Base-by-base conservation (phyloP, 1,139 yeast genomes). In the Diutina neorugosa region DNA sequence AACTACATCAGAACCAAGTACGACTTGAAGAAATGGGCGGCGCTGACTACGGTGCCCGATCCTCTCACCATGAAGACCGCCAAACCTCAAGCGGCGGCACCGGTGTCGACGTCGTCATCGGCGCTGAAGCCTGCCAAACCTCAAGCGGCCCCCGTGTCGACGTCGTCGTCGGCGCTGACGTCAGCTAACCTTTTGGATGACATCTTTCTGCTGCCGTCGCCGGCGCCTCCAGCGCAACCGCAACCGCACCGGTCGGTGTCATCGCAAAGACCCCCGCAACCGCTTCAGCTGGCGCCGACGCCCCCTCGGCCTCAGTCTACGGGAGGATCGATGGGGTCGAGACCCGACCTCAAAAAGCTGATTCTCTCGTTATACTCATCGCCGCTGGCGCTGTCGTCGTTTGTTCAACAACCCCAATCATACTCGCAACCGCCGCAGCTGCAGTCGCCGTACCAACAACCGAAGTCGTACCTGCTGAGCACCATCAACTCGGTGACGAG, bases 1-100 rank as follows among this genome's bases (percentile, higher is more conserved):
- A 89, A 86, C 66, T 93, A 89, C 67, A 89, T 93, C 58, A 76
- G 93, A 58, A 90, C 96, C 6, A 93, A 93, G 67, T 93, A 93
- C 64, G 98, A 89, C 60, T 65, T 86, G 69, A 88, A 84, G 68
- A 86, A 91, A 64, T 93, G 98, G 98, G 82, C 77, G 14, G 65
- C 70, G 19, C 68, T 20, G 23, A 57, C 74, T 4, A 64, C 63
- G 5, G 65, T 81, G 20, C 91, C 91, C 4, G 82, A 83, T 59
- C 88, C 90, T 2, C 65, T 76, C 58, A 65, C 79, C 12, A 41
- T 56, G 27, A 43, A 54, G 27, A 52, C 42, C 18, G 43, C 48
- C 23, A 16, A 14, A 11, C 14, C 16, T 14, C 51, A 8, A 34
- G 25, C 21, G 34, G 34, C 11, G 8, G 7, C 37, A 6, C 37